These are phyloP conservation scores for Daldinia caldariorum DNA, from an alignment of 495 filamentous ascomycete species.

Conservation along the genomic window DNA sequence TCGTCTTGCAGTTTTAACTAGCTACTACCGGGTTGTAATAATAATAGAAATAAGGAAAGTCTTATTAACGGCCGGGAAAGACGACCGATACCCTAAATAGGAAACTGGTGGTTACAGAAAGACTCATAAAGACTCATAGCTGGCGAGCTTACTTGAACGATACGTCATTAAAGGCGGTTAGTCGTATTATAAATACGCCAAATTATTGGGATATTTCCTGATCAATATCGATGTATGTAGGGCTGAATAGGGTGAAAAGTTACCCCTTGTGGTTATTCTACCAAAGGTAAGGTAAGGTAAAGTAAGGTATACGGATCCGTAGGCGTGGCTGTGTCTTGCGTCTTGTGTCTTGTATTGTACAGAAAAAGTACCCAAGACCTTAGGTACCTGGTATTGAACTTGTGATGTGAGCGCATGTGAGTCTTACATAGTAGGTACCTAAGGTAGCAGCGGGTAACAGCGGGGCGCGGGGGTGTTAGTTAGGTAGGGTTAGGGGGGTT, in stretches of 20 bases:
- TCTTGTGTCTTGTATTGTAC: slow-evolving; percentile 8
- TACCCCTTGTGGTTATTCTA: neutral
- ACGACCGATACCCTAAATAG: neutral
- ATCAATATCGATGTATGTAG: slow-evolving; percentile 13
- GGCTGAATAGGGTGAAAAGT: slow-evolving; percentile 8
- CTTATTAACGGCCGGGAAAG: slow-evolving; percentile 11
- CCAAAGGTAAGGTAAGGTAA: neutral
- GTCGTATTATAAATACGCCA: slow-evolving; percentile 28
- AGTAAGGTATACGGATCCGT: neutral
- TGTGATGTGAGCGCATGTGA: slow-evolving; percentile 12
- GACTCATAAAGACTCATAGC: slow-evolving; percentile 34
- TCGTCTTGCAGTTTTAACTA: slow-evolving; percentile 28
- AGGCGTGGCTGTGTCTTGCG: slow-evolving; percentile 4
- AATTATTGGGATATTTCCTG: neutral
- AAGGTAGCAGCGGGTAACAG: no score
- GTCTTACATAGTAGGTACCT: neutral
- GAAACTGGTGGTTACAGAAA: slow-evolving; percentile 6
- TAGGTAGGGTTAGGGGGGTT: no score
- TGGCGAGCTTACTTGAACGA: slow-evolving; percentile 14
- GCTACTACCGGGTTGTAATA: slow-evolving; percentile 15
- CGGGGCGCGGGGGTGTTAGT: slow-evolving; percentile 28
- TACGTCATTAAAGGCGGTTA: slow-evolving; percentile 4
- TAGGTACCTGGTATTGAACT: neutral
- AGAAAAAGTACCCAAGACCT: neutral
- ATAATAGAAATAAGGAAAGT: neutral